These are phyloP conservation scores for Penicillium expansum DNA, from an alignment of 2,329 filamentous ascomycete species.

Conservation along the genomic window DNA sequence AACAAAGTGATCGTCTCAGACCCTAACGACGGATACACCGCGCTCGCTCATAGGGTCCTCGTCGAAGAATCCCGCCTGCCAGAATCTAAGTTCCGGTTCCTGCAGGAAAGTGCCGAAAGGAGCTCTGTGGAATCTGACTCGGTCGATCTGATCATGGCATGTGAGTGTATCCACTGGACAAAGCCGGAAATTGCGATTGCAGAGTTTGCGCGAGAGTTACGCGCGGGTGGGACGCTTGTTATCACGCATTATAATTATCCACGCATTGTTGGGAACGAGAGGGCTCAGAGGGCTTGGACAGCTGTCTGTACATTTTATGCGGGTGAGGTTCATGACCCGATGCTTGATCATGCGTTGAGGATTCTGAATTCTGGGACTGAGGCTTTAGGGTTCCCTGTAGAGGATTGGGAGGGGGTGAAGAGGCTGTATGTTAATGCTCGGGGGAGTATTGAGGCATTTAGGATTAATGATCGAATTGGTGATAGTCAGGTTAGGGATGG, in stretches of 20 bases:
- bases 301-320: conserved; percentile 2
- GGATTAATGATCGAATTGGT: background rate
- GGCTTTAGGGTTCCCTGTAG: background rate
- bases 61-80: background rate
- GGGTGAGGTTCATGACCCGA: background rate
- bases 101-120: conserved; percentile 2
- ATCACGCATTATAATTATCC: conserved; percentile 9
- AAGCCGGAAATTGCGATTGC: background rate
- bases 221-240: background rate
- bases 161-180: conserved; percentile 9
- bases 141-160: conserved; percentile 2
- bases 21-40: conserved; percentile 3
- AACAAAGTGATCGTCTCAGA: conserved; percentile 4
- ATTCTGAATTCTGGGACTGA: conserved; percentile 3
- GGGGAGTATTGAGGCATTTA: conserved; percentile 3
- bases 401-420: background rate
- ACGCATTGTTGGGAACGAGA: conserved; percentile 1
- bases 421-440: conserved; percentile 2
- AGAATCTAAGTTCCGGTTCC: background rate
- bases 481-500: background rate
- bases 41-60: background rate
- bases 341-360: conserved; percentile 6
- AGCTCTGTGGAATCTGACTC: background rate
- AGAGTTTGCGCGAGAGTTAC: conserved; percentile 1
- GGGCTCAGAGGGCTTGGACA: conserved; percentile 2